Percentiles rank a stretch among this genome's conserved stretches.
Evolutionary conservation across 768 basidiomycete genomes (phyloP).

Genomic region (Collybiopsis luxurians): DNA sequence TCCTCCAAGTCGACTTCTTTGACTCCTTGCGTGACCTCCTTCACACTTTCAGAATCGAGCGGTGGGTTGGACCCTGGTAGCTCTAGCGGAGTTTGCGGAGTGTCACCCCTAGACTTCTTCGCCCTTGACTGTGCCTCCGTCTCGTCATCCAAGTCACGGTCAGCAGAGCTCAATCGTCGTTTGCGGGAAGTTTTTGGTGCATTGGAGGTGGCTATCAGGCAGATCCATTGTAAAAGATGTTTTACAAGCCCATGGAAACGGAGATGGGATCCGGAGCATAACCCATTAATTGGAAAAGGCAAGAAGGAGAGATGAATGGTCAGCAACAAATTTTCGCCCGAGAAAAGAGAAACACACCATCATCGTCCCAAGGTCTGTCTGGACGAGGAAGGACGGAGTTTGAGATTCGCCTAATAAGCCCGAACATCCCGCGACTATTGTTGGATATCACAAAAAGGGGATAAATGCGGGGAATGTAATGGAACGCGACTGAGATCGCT

Average conservation of each 20-base stretch:
- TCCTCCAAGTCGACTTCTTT: conserved; percentile 64
- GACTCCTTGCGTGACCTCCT: conserved; percentile 70
- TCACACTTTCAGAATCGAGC: conserved; percentile 52
- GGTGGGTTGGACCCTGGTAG: conserved; percentile 20
- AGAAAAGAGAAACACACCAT: conserved; percentile 47
- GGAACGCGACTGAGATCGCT: too few relatives aligned
- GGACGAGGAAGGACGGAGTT: conserved; percentile 65
- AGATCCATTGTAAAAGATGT: conserved; percentile 4
- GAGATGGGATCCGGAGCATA: background rate
- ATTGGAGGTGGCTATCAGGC: conserved; percentile 61
- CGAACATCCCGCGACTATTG: too few relatives aligned
- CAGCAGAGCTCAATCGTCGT: conserved; percentile 55
- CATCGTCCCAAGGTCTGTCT: conserved; percentile 76
- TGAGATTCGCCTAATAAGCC: conserved; percentile 69
- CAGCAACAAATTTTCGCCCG: conserved; percentile 15
- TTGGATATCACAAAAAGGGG: too few relatives aligned
- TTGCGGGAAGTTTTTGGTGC: conserved; percentile 69
- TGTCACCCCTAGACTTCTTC: conserved; percentile 47
- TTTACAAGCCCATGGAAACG: conserved; percentile 6
- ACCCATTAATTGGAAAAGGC: conserved; percentile 13
- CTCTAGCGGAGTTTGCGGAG: conserved; percentile 20
- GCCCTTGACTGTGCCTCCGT: conserved; percentile 37
- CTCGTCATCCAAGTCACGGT: conserved; percentile 37
- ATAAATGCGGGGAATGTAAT: too few relatives aligned
- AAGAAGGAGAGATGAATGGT: conserved; percentile 4